Evolutionary conservation across 2,329 filamentous ascomycete genomes (phyloP), one percentile per base, ranked within the genome.

Genomic region (Zarea fungicola): DNA sequence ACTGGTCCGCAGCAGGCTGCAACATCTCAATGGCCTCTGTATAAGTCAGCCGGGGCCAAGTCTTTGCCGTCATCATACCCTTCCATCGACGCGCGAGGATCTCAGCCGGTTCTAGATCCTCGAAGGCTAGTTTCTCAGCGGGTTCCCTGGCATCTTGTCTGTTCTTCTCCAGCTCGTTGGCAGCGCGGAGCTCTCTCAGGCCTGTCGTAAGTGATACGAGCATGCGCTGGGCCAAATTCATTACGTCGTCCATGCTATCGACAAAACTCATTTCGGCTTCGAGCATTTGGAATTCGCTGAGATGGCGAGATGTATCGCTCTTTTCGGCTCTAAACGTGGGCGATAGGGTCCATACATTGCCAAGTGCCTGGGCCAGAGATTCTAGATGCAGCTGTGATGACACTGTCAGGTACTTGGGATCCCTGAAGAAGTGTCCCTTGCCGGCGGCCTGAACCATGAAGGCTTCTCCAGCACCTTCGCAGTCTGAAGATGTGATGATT

Each of bases 281-380:
- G 3, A 99, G 79, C 93, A 99, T 97, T 70, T 97, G 97, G 61
- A 99, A 97, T 63, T 99, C 93, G 71, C 89, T 96, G 53, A 99
- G 74, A 68, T 99, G 93, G 23, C 93, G 83, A 6, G 90, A 84
- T 0, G 93, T 97, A 62, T 97, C 91, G 67, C 90, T 96, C 62
- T 84, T 84, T 66, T 96, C 93, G 4, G 93, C 93, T 31, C 93
- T 83, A 63, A 99, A 99, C 0, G 90, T 95, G 3, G 93, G 93
- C 5, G 91, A 93, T 10, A 99, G 71, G 1, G 91, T 87, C 91
- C 93, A 99, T 7, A 97, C 93, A 58, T 87, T 89, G 32, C 89
- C 89, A 25, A 96, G 77, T 18, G 91, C 84, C 59, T 95, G 90
- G 0, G 91, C 84, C 50, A 96, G 78, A 4, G 93, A 90, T 71